Percentiles rank a stretch among this genome's conserved stretches.
Conservation (phyloP, 352 stramenopile species). For the Phytophthora sp. region DNA sequence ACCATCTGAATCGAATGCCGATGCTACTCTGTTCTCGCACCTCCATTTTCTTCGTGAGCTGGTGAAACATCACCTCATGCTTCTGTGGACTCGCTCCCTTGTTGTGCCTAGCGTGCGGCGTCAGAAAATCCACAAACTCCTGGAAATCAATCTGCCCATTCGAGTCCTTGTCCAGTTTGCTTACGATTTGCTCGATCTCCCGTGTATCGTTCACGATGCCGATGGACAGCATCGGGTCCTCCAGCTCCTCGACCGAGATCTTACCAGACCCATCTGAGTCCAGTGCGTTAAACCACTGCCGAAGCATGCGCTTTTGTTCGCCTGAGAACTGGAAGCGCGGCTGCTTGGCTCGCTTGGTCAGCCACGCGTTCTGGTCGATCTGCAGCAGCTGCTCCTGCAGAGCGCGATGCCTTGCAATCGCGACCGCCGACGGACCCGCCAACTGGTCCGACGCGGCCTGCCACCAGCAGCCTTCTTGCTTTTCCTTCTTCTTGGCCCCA, state of each 20-base stretch:
- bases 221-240: conserved; percentile 83
- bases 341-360: conserved; percentile 70
- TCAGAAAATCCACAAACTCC: conserved; percentile 82
- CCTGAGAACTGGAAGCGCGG: conserved; percentile 69
- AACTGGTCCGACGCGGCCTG: conserved; percentile 32
- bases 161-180: conserved; percentile 67
- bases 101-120: conserved; percentile 53
- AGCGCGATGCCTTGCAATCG: conserved; percentile 36
- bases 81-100: conserved; percentile 52
- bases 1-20: no score
- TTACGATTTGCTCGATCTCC: conserved; percentile 70
- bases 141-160: conserved; percentile 82
- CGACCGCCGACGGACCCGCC: conserved; percentile 6
- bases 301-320: conserved; percentile 77
- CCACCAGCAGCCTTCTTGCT: conserved; percentile 39
- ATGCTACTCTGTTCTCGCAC: conserved; percentile 20
- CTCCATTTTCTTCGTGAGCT: conserved; percentile 85
- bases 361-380: conserved; percentile 73
- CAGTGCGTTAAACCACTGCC: conserved; percentile 78
- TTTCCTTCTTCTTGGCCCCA: conserved; percentile 3
- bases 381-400: conserved; percentile 59
- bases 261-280: conserved; percentile 73
- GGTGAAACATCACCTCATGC: conserved; percentile 73
- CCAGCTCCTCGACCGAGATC: conserved; percentile 78
- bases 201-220: conserved; percentile 70